These are phyloP conservation scores for Yamadazyma pseudoaaseri DNA, from an alignment of 1,139 yeast genomes.

Conservation along the genomic window DNA sequence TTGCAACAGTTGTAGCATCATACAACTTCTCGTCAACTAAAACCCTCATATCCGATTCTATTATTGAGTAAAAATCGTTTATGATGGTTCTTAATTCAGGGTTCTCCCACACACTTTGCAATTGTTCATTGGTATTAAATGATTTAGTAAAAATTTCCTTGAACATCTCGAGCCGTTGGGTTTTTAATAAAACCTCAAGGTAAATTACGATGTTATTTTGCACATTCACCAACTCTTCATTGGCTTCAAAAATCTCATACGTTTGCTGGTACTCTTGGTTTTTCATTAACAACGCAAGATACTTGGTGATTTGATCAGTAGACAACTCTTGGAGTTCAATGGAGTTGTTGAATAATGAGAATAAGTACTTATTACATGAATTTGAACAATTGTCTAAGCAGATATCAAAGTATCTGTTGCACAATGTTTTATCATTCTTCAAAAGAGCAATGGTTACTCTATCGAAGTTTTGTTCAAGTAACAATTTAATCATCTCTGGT, in stretches of 20 bases:
- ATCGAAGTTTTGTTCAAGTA: conserved; percentile 25
- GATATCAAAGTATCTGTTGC: conserved; percentile 3
- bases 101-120: conserved; percentile 12
- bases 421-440: conserved; percentile 10
- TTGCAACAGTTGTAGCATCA: conserved; percentile 4
- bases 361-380: conserved; percentile 14
- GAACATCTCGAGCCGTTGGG: conserved; percentile 14
- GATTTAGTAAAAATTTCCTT: conserved; percentile 8
- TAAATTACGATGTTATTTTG: conserved; percentile 3
- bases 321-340: conserved; percentile 1
- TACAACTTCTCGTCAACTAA: conserved; percentile 4
- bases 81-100: conserved; percentile 6
- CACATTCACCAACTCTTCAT: conserved; percentile 2
- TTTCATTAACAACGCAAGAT: conserved; percentile 8
- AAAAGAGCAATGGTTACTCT: conserved; percentile 26
- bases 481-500: conserved; percentile 12
- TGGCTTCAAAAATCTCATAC: conserved; percentile 5
- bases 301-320: conserved; percentile 6
- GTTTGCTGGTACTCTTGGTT: conserved; percentile 8
- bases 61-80: conserved; percentile 9
- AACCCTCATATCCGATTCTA: conserved; percentile 2
- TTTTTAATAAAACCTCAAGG: conserved; percentile 14
- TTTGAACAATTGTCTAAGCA: conserved; percentile 5
- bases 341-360: conserved; percentile 6
- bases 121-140: conserved; percentile 6